These are phyloP conservation scores for Rickenella mellea DNA, from an alignment of 768 basidiomycete species.

Conservation along the genomic window DNA sequence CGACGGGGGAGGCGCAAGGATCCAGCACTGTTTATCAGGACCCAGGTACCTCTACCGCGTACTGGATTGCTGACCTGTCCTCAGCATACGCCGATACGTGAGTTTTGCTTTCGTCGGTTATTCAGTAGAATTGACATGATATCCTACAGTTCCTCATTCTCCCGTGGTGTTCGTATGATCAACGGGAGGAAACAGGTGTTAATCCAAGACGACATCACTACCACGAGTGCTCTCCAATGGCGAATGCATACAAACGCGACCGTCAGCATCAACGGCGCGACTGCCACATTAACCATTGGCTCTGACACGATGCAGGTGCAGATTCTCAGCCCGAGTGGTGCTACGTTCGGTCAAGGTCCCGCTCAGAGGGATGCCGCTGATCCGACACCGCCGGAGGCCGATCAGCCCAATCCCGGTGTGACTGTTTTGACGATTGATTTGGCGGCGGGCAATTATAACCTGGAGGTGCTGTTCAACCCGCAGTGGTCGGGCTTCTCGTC, in stretches of 20 bases:
- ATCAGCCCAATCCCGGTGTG: slow-evolving; percentile 72
- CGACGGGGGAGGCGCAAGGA: slow-evolving; percentile 53
- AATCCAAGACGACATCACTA: slow-evolving; percentile 82
- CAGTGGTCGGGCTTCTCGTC: slow-evolving; percentile 72
- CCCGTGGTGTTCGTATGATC: slow-evolving; percentile 76
- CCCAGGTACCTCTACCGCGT: slow-evolving; percentile 65
- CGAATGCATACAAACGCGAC: slow-evolving; percentile 96
- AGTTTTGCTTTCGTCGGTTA: slow-evolving; percentile 18
- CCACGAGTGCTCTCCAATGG: slow-evolving; percentile 62
- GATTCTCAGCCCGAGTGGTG: slow-evolving; percentile 60
- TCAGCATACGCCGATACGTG: slow-evolving; percentile 70
- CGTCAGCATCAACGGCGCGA: slow-evolving; percentile 41
- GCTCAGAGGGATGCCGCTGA: slow-evolving; percentile 54
- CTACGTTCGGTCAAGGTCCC: slow-evolving; percentile 43
- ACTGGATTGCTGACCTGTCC: slow-evolving; percentile 68
- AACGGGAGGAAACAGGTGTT: slow-evolving; percentile 85
- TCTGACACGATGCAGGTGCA: slow-evolving; percentile 56
- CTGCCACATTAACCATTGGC: slow-evolving; percentile 69
- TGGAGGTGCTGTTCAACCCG: slow-evolving; percentile 90
- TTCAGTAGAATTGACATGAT: slow-evolving; percentile 8
- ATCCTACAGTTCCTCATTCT: slow-evolving; percentile 47
- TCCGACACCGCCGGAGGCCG: slow-evolving; percentile 53
- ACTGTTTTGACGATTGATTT: slow-evolving; percentile 69
- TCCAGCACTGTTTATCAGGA: slow-evolving; percentile 71
- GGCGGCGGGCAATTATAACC: slow-evolving; percentile 59